A percentile compares a stretch with the other conserved stretches of the same genome.
Evolutionary conservation across 169 alveolate species (phyloP).

Genomic region (Cryptosporidium tyzzeri): DNA sequence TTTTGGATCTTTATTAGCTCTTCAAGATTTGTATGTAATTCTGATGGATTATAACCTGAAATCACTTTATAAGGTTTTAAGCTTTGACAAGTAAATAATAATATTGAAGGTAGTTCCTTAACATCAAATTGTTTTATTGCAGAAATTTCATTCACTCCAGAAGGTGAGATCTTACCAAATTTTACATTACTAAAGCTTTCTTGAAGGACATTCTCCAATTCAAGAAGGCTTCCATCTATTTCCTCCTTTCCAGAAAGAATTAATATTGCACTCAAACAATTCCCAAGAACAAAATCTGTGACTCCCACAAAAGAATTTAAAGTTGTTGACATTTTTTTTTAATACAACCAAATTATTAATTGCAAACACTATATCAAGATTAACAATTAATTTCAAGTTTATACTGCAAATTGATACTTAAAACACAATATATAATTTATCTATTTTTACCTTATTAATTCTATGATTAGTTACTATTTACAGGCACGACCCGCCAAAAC

Average conservation of each 20-base stretch:
- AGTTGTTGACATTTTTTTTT: neutral
- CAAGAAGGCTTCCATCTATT: conserved; percentile 22
- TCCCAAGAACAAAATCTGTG: conserved; percentile 31
- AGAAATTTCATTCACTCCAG: conserved; percentile 35
- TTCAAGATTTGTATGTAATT: conserved; percentile 16
- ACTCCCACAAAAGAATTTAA: conserved; percentile 64
- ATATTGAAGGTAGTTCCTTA: conserved; percentile 31
- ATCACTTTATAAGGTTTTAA: conserved; percentile 19
- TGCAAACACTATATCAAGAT: too few species aligned
- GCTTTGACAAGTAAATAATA: conserved; percentile 45
- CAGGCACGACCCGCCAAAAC: neutral
- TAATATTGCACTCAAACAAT: neutral
- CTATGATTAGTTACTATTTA: neutral
- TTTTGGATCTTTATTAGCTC: neutral
- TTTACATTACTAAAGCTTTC: conserved; percentile 17
- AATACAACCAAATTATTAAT: too few species aligned
- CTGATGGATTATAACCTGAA: conserved; percentile 37
- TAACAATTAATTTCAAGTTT: neutral
- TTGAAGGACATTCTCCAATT: neutral
- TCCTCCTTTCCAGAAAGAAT: conserved; percentile 48
- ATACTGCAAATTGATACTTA: neutral
- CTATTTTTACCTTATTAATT: too few species aligned
- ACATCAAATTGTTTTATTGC: conserved; percentile 58
- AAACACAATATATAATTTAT: too few species aligned
- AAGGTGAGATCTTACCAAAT: conserved; percentile 15